Base-by-base conservation (phyloP, 768 basidiomycete genomes). In the Lactarius hengduanensis region DNA sequence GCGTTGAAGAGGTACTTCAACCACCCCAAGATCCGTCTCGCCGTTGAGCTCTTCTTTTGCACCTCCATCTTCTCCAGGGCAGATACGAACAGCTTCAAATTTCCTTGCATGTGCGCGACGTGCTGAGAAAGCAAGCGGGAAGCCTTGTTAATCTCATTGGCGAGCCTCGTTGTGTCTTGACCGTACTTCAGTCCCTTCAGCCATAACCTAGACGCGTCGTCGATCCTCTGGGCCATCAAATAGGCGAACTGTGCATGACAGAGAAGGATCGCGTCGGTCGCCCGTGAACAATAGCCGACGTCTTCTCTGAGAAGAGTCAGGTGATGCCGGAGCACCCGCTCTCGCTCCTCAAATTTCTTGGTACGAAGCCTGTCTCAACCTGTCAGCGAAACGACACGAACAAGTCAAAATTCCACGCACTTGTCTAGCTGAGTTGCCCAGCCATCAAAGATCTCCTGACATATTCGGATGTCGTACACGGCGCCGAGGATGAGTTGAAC, bases 191-290 rank as follows among this genome's bases (percentile, higher is more conserved):
- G 18, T 2, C 61, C 50, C 10, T 67, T 63, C 53, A 41, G 15
- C 62, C 62, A 59, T 26, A 62, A 67, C 32, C 32, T 55, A 41
- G 50, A 55, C 41, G 62, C 66, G 28, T 32, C 26, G 16, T 67
- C 62, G 32, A 67, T 63, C 41, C 62, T 50, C 58, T 45, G 41
- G 2, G 62, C 66, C 58, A 43, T 67, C 41, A 63, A 1, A 30
- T 56, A 56, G 32, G 66, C 66, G 57, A 67, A 67, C 32, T 32
- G 58, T 10, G 41, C 53, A n/a, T 67, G 62, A 28, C 62, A 63
- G 53, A 38, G 41, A 16, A 67, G 61, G 32, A 67, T 63, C 57
- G 18, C 54, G 58, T 67, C 43, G 9, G 66, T 59, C 28, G 53
- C 58, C 18, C 28, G 38, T 40, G 66, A 58, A 47, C 66, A 67